These are phyloP conservation scores for Zygotorulaspora danielsina DNA, from an alignment of 805 yeast species.

Conservation along the genomic window DNA sequence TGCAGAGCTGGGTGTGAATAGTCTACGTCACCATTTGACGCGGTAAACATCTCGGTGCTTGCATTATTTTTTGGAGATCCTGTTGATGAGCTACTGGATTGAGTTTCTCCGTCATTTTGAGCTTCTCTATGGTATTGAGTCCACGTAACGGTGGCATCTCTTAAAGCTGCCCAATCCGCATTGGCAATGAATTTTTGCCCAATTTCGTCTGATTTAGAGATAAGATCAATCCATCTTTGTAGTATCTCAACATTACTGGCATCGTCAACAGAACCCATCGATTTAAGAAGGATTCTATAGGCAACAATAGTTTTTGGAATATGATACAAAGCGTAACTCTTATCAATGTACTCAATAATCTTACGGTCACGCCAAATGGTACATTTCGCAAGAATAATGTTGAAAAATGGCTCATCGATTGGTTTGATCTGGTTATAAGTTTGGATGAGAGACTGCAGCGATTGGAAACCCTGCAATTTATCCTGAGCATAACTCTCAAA, in stretches of 20 bases:
- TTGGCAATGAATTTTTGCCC: conserved; percentile 64
- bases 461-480: conserved; percentile 49
- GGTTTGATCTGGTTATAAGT: conserved; percentile 53
- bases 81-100: conserved; percentile 7
- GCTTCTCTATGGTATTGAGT: conserved; percentile 24
- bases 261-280: conserved; percentile 57
- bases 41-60: conserved; percentile 16
- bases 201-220: conserved; percentile 46
- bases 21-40: conserved; percentile 24
- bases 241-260: conserved; percentile 52
- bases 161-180: conserved; percentile 80
- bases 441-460: conserved; percentile 53
- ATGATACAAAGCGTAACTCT: conserved; percentile 53
- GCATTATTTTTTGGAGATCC: conserved; percentile 13
- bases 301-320: conserved; percentile 64
- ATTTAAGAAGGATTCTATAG: conserved; percentile 66
- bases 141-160: conserved; percentile 62
- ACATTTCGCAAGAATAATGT: conserved; percentile 64
- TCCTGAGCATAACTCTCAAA: conserved; percentile 52
- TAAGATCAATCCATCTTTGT: conserved; percentile 50
- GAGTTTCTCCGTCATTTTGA: conserved; percentile 1
- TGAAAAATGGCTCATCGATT: conserved; percentile 77
- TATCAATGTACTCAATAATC: conserved; percentile 60
- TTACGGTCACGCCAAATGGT: conserved; percentile 62
- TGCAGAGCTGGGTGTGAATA: conserved; percentile 37